Evolutionary conservation across 768 basidiomycete species (phyloP), one percentile per base, ranked within the genome.

Genomic region (Lactifluus rugatus): DNA sequence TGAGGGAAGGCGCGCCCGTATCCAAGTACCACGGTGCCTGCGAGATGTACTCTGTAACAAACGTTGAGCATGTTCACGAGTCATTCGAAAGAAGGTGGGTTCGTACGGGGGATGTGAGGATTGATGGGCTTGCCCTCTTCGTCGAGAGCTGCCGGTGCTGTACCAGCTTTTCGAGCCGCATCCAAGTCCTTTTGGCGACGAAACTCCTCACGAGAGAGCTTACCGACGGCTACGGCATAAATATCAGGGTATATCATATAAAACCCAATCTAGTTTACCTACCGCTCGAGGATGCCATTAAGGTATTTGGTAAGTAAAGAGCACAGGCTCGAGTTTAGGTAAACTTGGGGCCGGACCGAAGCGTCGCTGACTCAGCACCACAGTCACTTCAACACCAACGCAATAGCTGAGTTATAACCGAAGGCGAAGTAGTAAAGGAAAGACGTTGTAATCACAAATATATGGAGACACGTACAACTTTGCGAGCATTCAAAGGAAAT

Each of bases 1-100:
- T 90, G 54, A 99, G 79, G 10, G 93, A 93, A 1, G 96, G 93
- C 34, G 82, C 85, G 47, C 93, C 96, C 5, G 89, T 93, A 72
- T 97, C 91, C 64, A 95, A 81, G 72, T 98, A 99, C 96, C 96
- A 99, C 57, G 96, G 96, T 8, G 93, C 95, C 71, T 95, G 92
- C 7, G 95, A 92, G 70, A 99, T 99, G 70, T 97, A 99, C 74
- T 97, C 92, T 93, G 16, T 11, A 45, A 46, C 23, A 45, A 21
- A 21, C 31, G 28, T n/a, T 45, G 23, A 52, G 13, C 47, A 1
- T 17, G 45, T n/a, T 23, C 36, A 26, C 2, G 50, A 32, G 5
- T 41, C 7, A 39, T 16, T 23, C 10, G 37, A 25, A 34, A 28
- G 25, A 9, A 48, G 6, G 37, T 10, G 34, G 21, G 16, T n/a